Evolutionary conservation across 306 rosid species (phyloP), one percentile per base, ranked within the genome.

Genomic region (Calophaca sinica): DNA sequence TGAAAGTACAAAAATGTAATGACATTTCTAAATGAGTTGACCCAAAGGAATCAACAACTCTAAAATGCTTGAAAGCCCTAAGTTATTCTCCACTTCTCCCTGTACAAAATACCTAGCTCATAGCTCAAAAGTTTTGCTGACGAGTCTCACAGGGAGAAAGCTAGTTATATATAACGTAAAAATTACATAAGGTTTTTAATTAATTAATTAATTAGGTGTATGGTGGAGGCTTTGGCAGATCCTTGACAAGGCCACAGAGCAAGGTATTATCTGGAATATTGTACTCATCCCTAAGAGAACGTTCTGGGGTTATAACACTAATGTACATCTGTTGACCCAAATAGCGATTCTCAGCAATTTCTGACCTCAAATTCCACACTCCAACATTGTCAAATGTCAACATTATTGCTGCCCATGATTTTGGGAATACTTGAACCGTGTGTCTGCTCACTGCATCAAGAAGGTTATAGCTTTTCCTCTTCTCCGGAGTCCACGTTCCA

Each of bases 371-470:
- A 7, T 86, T 90, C 96, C 96, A 90, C 80, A 88, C 81, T 60
- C 96, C 96, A 0, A 68, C 80, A 39, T 88, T 90, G 83, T 90
- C 96, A 5, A 84, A 86, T 48, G 92, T 48, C 49, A 84, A n/a
- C 72, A 90, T 51, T 15, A 90, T 77, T 0, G 92, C 92, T 3
- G 89, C 92, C 86, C 87, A 90, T 2, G 89, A 90, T 42, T 91
- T 88, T 0, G 98, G 98, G 66, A 41, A 90, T 7, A 92, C 94
- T 42, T 87, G 96, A 20, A 92, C 31, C 0, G 96, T 88, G 81
- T 92, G 86, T 45, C 96, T 85, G 86, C 91, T 92, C 70, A 92
- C 85, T 0, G 83, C 96, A 5, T 92, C 98, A 3, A 92, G 86
- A 68, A 90, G 90, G 69, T 92, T 88, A 71, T 89, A 91, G 74